phyloP scores from a whole-genome alignment of 2,329 filamentous ascomycete species.

The Chrysoporthe puriensis region DNA sequence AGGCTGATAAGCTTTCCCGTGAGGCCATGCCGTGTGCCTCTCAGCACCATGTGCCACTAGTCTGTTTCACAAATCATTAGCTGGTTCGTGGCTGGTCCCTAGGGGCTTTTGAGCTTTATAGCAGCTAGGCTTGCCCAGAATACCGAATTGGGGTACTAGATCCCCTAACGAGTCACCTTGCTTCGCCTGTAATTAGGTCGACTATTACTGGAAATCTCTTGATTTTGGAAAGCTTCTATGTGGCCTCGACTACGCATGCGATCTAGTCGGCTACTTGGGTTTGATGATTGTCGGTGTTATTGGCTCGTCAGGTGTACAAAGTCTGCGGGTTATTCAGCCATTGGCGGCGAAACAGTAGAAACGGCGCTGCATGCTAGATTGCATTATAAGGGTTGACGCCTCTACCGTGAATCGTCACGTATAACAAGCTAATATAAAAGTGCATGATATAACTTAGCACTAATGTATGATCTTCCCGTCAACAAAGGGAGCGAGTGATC shows the following conservation, averaged over 20 bases:
- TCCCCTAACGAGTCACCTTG: background rate
- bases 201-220: background rate
- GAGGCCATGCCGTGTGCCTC: background rate
- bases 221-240: background rate
- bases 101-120: background rate
- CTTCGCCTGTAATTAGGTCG: background rate
- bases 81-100: too few relatives aligned
- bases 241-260: background rate
- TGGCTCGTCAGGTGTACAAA: background rate
- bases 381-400: background rate
- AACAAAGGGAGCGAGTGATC: background rate
- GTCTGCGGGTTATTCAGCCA: background rate
- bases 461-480: background rate
- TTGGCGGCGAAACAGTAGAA: background rate
- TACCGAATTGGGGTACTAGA: background rate
- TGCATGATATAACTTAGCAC: background rate
- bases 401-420: background rate
- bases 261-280: background rate
- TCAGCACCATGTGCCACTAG: background rate
- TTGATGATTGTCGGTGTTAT: background rate
- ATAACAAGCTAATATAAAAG: background rate
- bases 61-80: background rate
- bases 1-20: background rate
- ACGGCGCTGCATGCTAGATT: background rate
- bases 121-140: background rate